These are phyloP conservation scores for Debaryomyces coudertii DNA, from an alignment of 1,139 yeast species.

Conservation along the genomic window DNA sequence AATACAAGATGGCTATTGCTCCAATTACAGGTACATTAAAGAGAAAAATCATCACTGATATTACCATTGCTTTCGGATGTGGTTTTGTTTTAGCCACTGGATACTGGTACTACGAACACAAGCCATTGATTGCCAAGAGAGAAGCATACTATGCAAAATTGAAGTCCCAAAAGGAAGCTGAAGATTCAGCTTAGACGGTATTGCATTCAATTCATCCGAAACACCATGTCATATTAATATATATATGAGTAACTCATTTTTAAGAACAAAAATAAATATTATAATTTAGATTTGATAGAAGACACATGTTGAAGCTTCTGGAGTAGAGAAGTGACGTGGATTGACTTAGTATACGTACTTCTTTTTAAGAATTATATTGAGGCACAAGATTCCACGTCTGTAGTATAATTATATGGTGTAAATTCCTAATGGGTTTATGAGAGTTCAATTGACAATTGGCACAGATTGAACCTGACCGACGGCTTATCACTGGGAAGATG, in stretches of 20 bases:
- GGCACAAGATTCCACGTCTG: background rate
- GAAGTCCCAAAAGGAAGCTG: constrained; percentile 73
- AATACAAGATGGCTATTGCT: constrained; percentile 71
- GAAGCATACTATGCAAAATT: constrained; percentile 82
- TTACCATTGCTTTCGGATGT: constrained; percentile 62
- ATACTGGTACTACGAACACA: constrained; percentile 57
- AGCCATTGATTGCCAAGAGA: constrained; percentile 69
- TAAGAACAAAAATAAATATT: background rate
- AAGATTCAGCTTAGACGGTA: constrained; percentile 38
- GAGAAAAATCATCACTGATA: constrained; percentile 81
- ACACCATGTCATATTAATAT: constrained; percentile 4
- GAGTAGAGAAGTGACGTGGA: background rate
- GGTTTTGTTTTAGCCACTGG: constrained; percentile 41
- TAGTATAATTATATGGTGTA: background rate
- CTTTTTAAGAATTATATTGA: background rate
- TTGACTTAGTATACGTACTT: background rate
- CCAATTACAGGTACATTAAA: constrained; percentile 87
- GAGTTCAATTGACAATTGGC: too few relatives aligned
- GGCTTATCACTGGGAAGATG: background rate
- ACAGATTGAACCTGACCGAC: too few relatives aligned
- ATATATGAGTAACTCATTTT: background rate
- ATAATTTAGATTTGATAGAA: background rate
- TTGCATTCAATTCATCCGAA: constrained; percentile 6
- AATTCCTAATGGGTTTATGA: too few relatives aligned
- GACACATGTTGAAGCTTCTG: background rate